Conservation (phyloP, 1,139 yeast genomes). For the Taphrina confusa region DNA sequence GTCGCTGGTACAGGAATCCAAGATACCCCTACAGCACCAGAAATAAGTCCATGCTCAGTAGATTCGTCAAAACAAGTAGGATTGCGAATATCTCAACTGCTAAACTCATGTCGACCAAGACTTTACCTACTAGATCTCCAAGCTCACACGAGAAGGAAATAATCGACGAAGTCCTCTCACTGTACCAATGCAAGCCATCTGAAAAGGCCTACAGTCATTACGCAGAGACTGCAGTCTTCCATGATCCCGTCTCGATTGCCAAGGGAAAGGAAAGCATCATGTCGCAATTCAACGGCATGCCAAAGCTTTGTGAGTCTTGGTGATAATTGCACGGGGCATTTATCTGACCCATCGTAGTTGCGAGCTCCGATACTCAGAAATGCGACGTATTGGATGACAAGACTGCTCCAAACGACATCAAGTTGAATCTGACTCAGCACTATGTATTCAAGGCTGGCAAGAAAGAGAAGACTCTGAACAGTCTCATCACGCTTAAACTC, state of each 20-base stretch:
- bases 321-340: not conserved
- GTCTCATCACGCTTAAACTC: slow-evolving; percentile 22
- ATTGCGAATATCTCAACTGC: not conserved
- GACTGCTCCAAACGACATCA: slow-evolving; percentile 18
- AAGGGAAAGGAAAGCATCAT: slow-evolving; percentile 19
- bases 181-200: slow-evolving; percentile 33
- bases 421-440: slow-evolving; percentile 27
- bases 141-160: slow-evolving; percentile 16
- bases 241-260: slow-evolving; percentile 25
- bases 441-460: slow-evolving; percentile 32
- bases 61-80: not conserved
- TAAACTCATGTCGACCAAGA: slow-evolving; percentile 22
- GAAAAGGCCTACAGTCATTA: slow-evolving; percentile 29
- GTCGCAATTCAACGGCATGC: slow-evolving; percentile 34
- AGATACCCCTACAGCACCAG: no score
- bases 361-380: slow-evolving; percentile 24
- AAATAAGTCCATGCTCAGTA: not conserved
- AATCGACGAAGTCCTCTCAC: slow-evolving; percentile 29
- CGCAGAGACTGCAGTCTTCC: slow-evolving; percentile 30
- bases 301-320: slow-evolving; percentile 19
- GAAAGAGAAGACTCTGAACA: slow-evolving; percentile 28
- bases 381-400: slow-evolving; percentile 32
- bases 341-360: not conserved
- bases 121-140: slow-evolving; percentile 28
- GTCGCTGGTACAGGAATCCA: no score